These are phyloP conservation scores for Mycena amicta DNA, from an alignment of 768 basidiomycete genomes.

Conservation along the genomic window DNA sequence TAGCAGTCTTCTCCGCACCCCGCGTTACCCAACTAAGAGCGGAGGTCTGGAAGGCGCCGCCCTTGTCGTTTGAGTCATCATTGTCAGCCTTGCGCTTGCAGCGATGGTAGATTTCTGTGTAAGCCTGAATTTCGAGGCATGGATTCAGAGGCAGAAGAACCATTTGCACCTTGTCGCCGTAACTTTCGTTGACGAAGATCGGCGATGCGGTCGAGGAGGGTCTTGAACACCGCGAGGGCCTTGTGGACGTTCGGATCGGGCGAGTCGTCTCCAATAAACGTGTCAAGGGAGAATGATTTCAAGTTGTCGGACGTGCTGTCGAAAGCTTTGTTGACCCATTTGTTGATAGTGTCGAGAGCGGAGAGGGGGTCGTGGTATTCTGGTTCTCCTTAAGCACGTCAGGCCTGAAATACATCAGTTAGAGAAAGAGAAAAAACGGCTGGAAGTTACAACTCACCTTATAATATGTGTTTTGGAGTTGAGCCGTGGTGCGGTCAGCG, in stretches of 20 bases:
- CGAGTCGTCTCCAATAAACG: conserved; percentile 12
- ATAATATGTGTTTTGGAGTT: conserved; percentile 54
- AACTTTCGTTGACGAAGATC: too few species aligned
- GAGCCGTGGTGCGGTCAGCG: conserved; percentile 40
- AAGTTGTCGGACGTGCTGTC: conserved; percentile 52
- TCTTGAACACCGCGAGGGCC: conserved; percentile 33
- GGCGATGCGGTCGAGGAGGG: conserved; percentile 54
- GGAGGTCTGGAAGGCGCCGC: too few species aligned
- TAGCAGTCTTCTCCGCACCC: too few species aligned
- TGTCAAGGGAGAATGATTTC: conserved; percentile 43
- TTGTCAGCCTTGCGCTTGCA: too few species aligned
- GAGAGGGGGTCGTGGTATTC: conserved; percentile 59
- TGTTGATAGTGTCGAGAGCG: conserved; percentile 57
- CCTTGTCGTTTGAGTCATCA: too few species aligned
- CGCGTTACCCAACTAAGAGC: too few species aligned
- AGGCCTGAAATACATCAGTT: conserved; percentile 44
- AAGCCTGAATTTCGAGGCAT: too few species aligned
- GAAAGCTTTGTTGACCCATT: conserved; percentile 56
- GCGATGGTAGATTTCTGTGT: too few species aligned
- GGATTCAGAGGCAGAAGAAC: too few species aligned
- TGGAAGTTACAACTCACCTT: conserved; percentile 44
- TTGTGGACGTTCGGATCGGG: conserved; percentile 16
- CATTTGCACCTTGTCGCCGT: too few species aligned
- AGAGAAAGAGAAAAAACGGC: too few species aligned
- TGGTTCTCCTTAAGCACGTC: conserved; percentile 61